Base-by-base conservation (phyloP, 164 flowering plant genomes). In the Nelumbo lutea region DNA sequence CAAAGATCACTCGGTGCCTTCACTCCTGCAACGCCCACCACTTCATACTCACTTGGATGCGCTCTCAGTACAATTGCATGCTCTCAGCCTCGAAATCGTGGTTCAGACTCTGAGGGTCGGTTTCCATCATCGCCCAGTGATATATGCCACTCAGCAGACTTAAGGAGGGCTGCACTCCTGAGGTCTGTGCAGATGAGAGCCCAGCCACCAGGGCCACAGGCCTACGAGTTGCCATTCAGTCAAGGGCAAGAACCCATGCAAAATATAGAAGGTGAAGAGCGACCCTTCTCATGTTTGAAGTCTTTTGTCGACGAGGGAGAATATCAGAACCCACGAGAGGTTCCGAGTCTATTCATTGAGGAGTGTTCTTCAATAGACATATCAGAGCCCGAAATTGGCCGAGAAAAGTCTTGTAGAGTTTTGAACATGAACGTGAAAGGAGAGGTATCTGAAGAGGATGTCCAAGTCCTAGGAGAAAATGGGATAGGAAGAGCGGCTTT, bases 121-220 rank as follows among this genome's bases (percentile, higher is more conserved):
- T 84, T 95, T 73, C 98, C 98, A 42, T 90, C 98, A 40, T 95
- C 99, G n/a, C 98, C 98, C 38, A 93, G 97, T 69, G 99, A 95
- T 71, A 86, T 95, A 71, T 92, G 97, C 76, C 99, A 93, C 84
- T 87, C 98, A n/a, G 91, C 91, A 66, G 98, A 90, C 76, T 74
- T 95, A 68, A 84, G 99, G 73, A 84, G 91, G 73, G 90, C 99
- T 61, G 99, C 98, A 11, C 87, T 95, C 40, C 66, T 95, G 77
- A 80, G 98, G 38, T 93, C 98, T 8, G 96, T 92, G 73, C 98
- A 95, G 80, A 87, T 92, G 90, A 90, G 97, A 70, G 68, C 93
- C 4, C 96, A 90, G 14, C 88, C 95, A 68, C 62, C 70, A 0
- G 78, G 81, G n/a, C 68, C 86, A 46, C 76, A 83, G 10, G 64